Percentiles rank a stretch among this genome's conserved stretches.
phyloP scores from a whole-genome alignment of 306 rosid species.

The Fragaria iinumae region DNA sequence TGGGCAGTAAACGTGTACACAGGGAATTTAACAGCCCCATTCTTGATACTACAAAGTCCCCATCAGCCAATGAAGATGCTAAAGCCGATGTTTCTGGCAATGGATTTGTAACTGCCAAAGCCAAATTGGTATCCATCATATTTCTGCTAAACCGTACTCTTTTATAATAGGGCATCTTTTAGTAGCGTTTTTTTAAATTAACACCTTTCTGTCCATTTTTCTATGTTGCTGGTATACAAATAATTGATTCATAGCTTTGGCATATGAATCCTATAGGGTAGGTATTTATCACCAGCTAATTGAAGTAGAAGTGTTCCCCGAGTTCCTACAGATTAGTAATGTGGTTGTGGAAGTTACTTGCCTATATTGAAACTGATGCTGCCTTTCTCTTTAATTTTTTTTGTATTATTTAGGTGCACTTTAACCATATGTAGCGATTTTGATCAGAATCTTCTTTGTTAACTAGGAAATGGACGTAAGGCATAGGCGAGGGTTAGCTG shows the following conservation, averaged over 20 bases:
- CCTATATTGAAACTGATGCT: neutral
- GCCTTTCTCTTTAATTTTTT: neutral
- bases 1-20: conserved; percentile 57
- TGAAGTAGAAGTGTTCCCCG: conserved; percentile 1
- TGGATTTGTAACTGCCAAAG: conserved; percentile 72
- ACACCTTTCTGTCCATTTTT: neutral
- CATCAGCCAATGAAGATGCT: conserved; percentile 53
- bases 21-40: conserved; percentile 53
- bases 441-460: conserved; percentile 1
- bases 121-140: conserved; percentile 51
- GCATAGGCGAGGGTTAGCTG: conserved; percentile 43
- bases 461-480: conserved; percentile 62
- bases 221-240: neutral
- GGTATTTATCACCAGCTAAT: neutral
- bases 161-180: neutral
- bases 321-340: neutral
- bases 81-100: conserved; percentile 43
- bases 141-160: neutral
- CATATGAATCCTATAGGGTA: neutral
- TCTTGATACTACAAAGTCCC: conserved; percentile 53
- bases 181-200: neutral
- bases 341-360: neutral
- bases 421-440: neutral
- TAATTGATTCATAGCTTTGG: neutral
- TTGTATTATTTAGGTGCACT: neutral